Conservation (phyloP, 768 basidiomycete species). For the Russula ochroleuca region DNA sequence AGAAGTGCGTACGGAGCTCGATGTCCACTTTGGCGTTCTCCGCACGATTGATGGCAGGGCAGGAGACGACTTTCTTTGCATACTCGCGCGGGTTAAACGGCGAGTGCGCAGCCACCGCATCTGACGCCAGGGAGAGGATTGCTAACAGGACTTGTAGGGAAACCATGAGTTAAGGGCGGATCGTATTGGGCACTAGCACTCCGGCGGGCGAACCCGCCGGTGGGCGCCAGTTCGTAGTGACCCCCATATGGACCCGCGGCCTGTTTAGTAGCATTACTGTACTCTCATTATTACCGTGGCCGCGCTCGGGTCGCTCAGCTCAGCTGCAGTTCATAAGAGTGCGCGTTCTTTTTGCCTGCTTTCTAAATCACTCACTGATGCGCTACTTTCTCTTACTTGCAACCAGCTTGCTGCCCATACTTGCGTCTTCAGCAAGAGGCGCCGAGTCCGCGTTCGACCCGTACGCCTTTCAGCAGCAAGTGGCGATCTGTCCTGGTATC, state of each 20-base stretch:
- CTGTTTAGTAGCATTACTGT: too few relatives aligned
- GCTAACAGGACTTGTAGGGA: not conserved
- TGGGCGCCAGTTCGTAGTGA: too few relatives aligned
- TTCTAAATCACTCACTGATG: not conserved
- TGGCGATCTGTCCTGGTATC: slow-evolving; percentile 17
- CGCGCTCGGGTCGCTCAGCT: too few relatives aligned
- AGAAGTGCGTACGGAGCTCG: slow-evolving; percentile 15
- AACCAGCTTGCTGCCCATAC: not conserved
- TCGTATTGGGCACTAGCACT: not conserved
- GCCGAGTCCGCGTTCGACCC: not conserved
- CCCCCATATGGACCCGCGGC: too few relatives aligned
- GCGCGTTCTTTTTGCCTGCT: not conserved
- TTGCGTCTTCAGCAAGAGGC: not conserved
- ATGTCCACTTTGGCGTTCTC: slow-evolving; percentile 15
- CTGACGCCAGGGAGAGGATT: not conserved
- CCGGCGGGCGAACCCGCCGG: not conserved
- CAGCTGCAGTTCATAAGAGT: too few relatives aligned
- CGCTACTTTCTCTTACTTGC: slow-evolving; percentile 4
- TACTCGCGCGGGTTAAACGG: slow-evolving; percentile 23
- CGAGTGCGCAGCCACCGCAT: not conserved
- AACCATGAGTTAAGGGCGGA: not conserved
- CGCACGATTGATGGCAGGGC: slow-evolving; percentile 23
- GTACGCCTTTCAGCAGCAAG: slow-evolving; percentile 1
- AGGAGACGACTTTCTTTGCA: slow-evolving; percentile 21
- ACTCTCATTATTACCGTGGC: too few relatives aligned